These are phyloP conservation scores for Hypoxylon sp. DNA, from an alignment of 2,329 filamentous ascomycete genomes.

Conservation along the genomic window DNA sequence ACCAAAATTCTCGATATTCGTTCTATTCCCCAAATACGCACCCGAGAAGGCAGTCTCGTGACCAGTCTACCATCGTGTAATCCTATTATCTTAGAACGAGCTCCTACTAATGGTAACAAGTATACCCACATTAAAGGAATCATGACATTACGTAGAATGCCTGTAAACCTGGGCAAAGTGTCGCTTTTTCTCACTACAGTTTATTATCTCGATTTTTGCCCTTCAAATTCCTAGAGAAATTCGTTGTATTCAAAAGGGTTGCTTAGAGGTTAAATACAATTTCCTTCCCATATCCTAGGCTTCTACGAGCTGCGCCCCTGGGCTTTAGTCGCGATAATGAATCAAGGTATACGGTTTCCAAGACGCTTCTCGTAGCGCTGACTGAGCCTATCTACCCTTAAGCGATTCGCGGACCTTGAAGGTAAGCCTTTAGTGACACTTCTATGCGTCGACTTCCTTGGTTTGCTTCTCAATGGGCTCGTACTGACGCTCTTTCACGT, in stretches of 20 bases:
- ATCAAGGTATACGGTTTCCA: neutral
- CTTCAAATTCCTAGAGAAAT: neutral
- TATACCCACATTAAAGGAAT: no score
- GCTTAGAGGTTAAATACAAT: neutral
- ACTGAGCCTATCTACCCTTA: neutral
- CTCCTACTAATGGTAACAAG: neutral
- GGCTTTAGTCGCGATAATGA: neutral
- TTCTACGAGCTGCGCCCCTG: neutral
- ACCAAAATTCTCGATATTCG: neutral
- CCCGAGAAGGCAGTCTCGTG: neutral
- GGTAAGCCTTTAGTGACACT: neutral
- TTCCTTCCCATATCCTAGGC: neutral
- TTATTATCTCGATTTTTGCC: neutral
- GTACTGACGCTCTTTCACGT: conserved; percentile 6
- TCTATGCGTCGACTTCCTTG: neutral
- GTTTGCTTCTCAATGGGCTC: neutral
- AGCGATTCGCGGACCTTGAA: neutral
- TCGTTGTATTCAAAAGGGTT: neutral
- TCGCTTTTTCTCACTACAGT: neutral
- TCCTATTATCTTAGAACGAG: neutral
- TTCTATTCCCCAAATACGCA: neutral
- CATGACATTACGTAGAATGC: no score
- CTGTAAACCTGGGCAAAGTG: neutral
- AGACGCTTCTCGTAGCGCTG: neutral
- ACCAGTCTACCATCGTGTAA: neutral